These are phyloP conservation scores for Pseudonitzschia pungens DNA, from an alignment of 108 stramenopile species.

Conservation along the genomic window DNA sequence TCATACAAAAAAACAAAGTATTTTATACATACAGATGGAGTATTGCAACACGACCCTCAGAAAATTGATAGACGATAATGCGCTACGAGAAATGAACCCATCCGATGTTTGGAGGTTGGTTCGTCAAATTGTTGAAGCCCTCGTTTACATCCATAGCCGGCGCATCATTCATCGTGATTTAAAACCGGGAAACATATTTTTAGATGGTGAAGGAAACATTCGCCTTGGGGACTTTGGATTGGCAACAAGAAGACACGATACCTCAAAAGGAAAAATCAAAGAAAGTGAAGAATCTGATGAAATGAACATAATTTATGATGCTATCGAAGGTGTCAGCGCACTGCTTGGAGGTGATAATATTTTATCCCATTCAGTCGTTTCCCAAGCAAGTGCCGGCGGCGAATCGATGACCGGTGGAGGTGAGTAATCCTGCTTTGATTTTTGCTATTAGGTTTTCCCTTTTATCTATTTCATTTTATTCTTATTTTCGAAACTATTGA, in stretches of 20 bases:
- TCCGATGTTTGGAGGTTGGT: slow-evolving; percentile 69
- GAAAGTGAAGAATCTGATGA: slow-evolving; percentile 32
- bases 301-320: slow-evolving; percentile 46
- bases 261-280: slow-evolving; percentile 12
- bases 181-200: slow-evolving; percentile 67
- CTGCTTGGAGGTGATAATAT: slow-evolving; percentile 33
- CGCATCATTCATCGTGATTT: slow-evolving; percentile 74
- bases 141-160: slow-evolving; percentile 68
- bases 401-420: slow-evolving; percentile 74
- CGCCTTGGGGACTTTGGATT: slow-evolving; percentile 77
- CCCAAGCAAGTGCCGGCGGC: slow-evolving; percentile 16
- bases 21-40: slow-evolving; percentile 79
- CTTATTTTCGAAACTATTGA: neutral
- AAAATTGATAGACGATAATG: slow-evolving; percentile 68
- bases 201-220: slow-evolving; percentile 60
- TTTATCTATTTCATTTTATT: neutral
- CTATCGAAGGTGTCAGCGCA: slow-evolving; percentile 52
- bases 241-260: slow-evolving; percentile 31
- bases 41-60: slow-evolving; percentile 78
- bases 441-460: neutral
- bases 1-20: slow-evolving; percentile 26
- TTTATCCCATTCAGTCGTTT: slow-evolving; percentile 11
- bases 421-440: neutral
- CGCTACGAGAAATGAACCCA: slow-evolving; percentile 37
- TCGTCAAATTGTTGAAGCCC: slow-evolving; percentile 79